Base-by-base conservation (phyloP, 106 monocot species). In the Xerophyta viscosa region DNA sequence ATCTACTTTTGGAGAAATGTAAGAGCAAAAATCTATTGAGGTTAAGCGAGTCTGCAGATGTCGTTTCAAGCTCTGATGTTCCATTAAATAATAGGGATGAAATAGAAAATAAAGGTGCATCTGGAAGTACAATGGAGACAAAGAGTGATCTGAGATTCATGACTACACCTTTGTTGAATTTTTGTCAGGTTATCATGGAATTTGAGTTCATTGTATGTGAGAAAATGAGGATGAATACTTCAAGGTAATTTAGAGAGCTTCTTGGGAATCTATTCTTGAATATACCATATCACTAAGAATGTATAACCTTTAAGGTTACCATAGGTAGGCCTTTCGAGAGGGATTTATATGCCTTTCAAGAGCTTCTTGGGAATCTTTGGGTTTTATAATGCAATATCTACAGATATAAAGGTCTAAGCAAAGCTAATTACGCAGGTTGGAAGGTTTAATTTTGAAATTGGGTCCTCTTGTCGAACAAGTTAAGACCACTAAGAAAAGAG, bases 361-460 rank as follows among this genome's bases (percentile, higher is more conserved):
- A n/a, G n/a, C n/a, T n/a, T n/a, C n/a, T n/a, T n/a, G n/a, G n/a
- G n/a, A n/a, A n/a, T n/a, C n/a, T n/a, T n/a, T n/a, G n/a, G n/a
- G n/a, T n/a, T n/a, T n/a, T n/a, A n/a, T n/a, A n/a, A n/a, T n/a
- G n/a, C n/a, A n/a, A n/a, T n/a, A n/a, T n/a, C n/a, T n/a, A n/a
- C n/a, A n/a, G n/a, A n/a, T n/a, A n/a, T n/a, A n/a, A n/a, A n/a
- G n/a, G n/a, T n/a, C n/a, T n/a, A n/a, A n/a, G n/a, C n/a, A n/a
- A n/a, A 39, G 3, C 13, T 37, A 3, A 24, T 33, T 64, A 20
- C 52, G 37, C 54, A 89, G 89, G 73, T 74, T 89, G 54, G 52
- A 68, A 54, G 56, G 54, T 67, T 41, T 84, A 48, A 47, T 54
- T 21, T 13, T 31, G 14, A 49, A 57, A 52, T 33, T 77, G 22